Conservation (phyloP, 768 basidiomycete species). For the Naganishia friedmannii region DNA sequence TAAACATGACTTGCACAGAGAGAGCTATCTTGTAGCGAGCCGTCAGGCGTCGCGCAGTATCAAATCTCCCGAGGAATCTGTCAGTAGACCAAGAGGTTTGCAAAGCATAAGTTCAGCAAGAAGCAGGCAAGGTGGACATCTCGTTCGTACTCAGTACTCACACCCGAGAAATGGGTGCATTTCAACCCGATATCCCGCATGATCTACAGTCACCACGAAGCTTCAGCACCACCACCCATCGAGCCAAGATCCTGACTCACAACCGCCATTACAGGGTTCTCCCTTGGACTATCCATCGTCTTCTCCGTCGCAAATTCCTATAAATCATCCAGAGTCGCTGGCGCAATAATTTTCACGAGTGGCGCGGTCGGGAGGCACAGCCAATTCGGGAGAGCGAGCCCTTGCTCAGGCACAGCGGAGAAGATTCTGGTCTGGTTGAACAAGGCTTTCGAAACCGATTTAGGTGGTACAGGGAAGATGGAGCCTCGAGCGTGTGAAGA, state of each 20-base stretch:
- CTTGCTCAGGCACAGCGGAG: conserved; percentile 28
- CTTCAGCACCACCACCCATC: not conserved
- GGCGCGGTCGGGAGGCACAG: conserved; percentile 67
- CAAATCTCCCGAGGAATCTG: no score
- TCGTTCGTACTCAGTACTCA: no score
- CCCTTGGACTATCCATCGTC: conserved; percentile 54
- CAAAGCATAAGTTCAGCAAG: not conserved
- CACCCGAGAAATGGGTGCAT: conserved; percentile 60
- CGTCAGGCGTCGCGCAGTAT: no score
- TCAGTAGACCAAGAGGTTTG: no score
- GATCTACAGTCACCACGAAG: conserved; percentile 49
- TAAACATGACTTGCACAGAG: no score
- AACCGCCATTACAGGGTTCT: conserved; percentile 69
- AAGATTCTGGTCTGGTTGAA: conserved; percentile 42
- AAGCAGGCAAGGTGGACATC: no score
- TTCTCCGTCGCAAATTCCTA: conserved; percentile 67
- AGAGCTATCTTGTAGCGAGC: no score
- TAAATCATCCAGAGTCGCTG: conserved; percentile 71
- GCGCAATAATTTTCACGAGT: conserved; percentile 75
- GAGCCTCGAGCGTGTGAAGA: conserved; percentile 53
- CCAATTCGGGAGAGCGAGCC: conserved; percentile 34
- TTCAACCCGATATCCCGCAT: conserved; percentile 88
- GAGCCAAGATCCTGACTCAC: conserved; percentile 21
- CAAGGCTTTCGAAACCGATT: conserved; percentile 56
- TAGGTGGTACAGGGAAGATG: conserved; percentile 67